These are phyloP conservation scores for Meira nashicola DNA, from an alignment of 1,284 basidiomycete species.

Conservation along the genomic window DNA sequence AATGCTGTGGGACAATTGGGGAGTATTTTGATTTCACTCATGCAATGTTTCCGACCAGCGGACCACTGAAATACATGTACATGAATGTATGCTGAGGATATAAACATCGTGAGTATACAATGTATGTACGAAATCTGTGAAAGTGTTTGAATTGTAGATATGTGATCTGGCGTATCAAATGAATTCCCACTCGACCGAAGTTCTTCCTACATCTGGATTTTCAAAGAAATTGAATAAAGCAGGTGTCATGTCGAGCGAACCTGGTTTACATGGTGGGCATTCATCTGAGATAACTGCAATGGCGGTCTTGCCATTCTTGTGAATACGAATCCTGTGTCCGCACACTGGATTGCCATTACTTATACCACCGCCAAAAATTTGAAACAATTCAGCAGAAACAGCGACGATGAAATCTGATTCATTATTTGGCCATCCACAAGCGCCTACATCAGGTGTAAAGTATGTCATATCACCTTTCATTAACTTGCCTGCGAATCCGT, in stretches of 20 bases:
- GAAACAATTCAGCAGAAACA: conserved; percentile 32
- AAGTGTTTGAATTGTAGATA: too few relatives aligned
- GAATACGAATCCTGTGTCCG: conserved; percentile 41
- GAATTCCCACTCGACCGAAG: neutral
- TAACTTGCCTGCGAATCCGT: neutral
- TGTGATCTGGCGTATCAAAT: neutral
- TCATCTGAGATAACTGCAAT: conserved; percentile 39
- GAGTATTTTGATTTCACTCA: too few relatives aligned
- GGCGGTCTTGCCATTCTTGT: conserved; percentile 38
- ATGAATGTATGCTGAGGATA: too few relatives aligned
- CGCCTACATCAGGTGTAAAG: conserved; percentile 30
- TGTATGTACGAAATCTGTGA: too few relatives aligned
- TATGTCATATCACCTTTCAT: conserved; percentile 4
- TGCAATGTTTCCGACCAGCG: too few relatives aligned
- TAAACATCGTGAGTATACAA: too few relatives aligned
- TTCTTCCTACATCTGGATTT: neutral
- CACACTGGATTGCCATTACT: conserved; percentile 30
- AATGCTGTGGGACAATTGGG: too few relatives aligned
- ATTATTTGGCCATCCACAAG: conserved; percentile 36
- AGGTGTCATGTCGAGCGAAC: neutral
- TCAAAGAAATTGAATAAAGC: neutral
- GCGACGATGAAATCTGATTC: conserved; percentile 45
- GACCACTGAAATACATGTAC: too few relatives aligned
- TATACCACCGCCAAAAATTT: conserved; percentile 22
- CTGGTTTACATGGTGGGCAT: conserved; percentile 16